phyloP scores from a whole-genome alignment of 2,329 filamentous ascomycete species.

The Colletotrichum incanum region DNA sequence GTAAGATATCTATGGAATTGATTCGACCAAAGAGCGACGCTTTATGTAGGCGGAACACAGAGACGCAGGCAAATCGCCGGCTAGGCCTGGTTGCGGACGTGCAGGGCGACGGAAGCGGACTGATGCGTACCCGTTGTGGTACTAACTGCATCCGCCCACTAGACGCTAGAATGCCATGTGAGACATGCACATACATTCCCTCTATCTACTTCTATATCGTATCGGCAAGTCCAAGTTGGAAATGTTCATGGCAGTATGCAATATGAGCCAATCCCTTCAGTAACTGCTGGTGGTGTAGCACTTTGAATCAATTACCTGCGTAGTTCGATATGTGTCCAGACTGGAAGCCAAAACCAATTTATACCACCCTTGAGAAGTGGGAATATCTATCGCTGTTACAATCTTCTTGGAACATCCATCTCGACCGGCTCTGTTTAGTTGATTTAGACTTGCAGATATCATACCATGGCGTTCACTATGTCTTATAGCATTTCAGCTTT shows the following conservation, averaged over 20 bases:
- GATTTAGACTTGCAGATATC: not conserved
- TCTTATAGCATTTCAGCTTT: not conserved
- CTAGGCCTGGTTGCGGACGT: not conserved
- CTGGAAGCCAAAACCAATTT: not conserved
- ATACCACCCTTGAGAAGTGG: not conserved
- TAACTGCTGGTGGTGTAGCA: not conserved
- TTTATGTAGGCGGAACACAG: not conserved
- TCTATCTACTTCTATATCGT: not conserved
- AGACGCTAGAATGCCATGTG: not conserved
- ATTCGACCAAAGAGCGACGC: not conserved
- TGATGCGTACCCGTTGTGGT: not conserved
- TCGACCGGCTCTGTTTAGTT: not conserved
- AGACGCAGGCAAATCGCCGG: not conserved
- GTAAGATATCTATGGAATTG: not conserved
- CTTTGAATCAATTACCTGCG: not conserved
- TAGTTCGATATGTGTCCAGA: not conserved
- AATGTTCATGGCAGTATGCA: not conserved
- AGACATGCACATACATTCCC: not conserved
- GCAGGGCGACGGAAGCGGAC: conserved; percentile 11
- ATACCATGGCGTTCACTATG: not conserved
- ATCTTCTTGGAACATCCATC: not conserved
- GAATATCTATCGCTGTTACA: too few species aligned
- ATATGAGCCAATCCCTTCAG: not conserved
- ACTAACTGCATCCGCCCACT: not conserved
- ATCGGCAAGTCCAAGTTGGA: not conserved